Evolutionary conservation across 257 asterid genomes (phyloP), one percentile per base, ranked within the genome.

Genomic region (Ballota nigra): DNA sequence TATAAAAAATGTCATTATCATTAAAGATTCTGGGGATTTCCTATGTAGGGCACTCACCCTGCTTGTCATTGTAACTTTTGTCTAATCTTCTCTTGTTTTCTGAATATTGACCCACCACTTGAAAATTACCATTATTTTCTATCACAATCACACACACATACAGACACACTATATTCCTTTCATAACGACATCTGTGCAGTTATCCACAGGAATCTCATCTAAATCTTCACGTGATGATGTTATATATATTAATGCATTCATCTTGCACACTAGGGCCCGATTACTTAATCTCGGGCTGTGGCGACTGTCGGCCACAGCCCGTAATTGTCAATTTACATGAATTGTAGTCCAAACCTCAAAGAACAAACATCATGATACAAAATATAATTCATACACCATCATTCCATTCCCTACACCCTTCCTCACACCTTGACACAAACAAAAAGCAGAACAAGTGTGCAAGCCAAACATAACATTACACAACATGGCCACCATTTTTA

Each of bases 351-450:
- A 34, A 34, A 34, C 2, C 49, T 41, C 4, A 4, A 41, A 6
- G 11, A 72, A 72, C 68, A 69, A 72, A 13, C 72, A 72, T 52
- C 19, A 72, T 18, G 5, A 18, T 11, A 62, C 57, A 51, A 22
- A 10, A 51, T 75, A 66, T 58, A 13, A 11, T 11, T 36, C 62
- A 61, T 47, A 78, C 73, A 66, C 63, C 76, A 69, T 69, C 80
- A 79, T 13, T 56, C 75, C 71, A 49, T 4, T 31, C 69, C 47
- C 18, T 78, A 63, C 80, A 83, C 34, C 75, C 68, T 13, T 53
- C 69, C 78, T 33, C 77, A 55, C 71, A 13, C 78, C 67, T 70
- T 41, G 10, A 60, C 51, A 65, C 13, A 16, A 53, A 16, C 4
- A 18, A 19, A 18, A 16, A 16, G 19, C 36, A 4, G 3, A 10